Evolutionary conservation across 177 flowering plant species (phyloP), one percentile per base, ranked within the genome.

Genomic region (Vitis hybrid): DNA sequence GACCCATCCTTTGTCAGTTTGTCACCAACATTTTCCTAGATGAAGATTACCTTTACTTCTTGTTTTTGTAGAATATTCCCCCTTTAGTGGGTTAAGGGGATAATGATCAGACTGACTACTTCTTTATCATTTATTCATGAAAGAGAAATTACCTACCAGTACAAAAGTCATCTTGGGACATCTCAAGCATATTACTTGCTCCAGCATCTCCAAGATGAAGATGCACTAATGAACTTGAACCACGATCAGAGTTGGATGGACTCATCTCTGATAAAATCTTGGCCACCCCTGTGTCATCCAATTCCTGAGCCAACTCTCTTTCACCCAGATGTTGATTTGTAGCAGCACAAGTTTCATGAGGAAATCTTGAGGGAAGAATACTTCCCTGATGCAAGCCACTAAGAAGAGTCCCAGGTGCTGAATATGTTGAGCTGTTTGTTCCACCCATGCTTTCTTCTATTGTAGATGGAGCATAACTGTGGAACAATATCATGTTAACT

Each of bases 401-500:
- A 29, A 67, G 62, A 51, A 58, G 52, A 60, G 69, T 51, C 61
- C 68, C 76, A 31, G 53, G 57, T 57, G 13, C 16, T 31, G 79
- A 68, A 62, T 68, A 3, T 10, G 70, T 56, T 64, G 81, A 77
- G 64, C 64, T 61, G 62, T 67, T 76, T 51, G 56, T 67, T 50
- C 51, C 73, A 26, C 72, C 66, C 31, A 62, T 31, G 64, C 73
- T 79, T 65, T 51, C 71, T 51, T 83, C 83, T 56, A 31, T 39
- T 60, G 65, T 33, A 56, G 75, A 72, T 72, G 76, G 52, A 71
- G 78, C 66, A 82, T 64, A 57, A 74, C 89, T 84, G 77, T 49
- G 53, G 48, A 48, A 19, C 20, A 65, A 80, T 62, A 71, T 4
- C 45, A 65, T 1, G 49, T 29, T 18, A 65, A 57, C 48, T 50